Base-by-base conservation (phyloP, 208 protist genomes). In the Leishmania tarentolae region DNA sequence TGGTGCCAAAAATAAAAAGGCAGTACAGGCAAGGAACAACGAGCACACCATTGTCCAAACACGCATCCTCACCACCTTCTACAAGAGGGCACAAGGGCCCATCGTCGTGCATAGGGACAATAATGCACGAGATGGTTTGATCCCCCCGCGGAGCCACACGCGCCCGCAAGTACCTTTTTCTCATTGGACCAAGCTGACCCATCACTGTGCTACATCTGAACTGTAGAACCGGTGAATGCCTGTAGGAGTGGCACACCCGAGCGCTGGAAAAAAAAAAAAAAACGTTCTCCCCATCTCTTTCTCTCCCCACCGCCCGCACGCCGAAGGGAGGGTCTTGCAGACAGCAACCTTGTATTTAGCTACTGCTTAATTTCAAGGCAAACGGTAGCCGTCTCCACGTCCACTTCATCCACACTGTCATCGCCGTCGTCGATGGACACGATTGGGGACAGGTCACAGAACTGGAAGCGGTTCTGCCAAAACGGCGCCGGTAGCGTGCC, bases 341-440 rank as follows among this genome's bases (percentile, higher is more conserved):
- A 2, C 28, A 28, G 8, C 31, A 21, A 42, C 72, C 8, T 13
- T 11, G 31, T 11, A 3, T 46, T 44, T 6, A 0, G 24, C 78
- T 81, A 83, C 42, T 89, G 71, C 79, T 92, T 75, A 75, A 96
- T 91, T 42, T 86, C 68, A 21, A 97, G 82, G 72, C 88, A 87
- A 65, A 97, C 91, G 24, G 85, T 94, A 21, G 94, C 92, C 8
- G 92, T 94, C 83, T 96, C 92, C 21, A 97, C 94, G 44, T 97
- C 94, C 15, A 90, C 84, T 70, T 97, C 94, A 57, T 97, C 94
- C n/a, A 95, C 92, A 19, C 75, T 59, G 35, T 86, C 89, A 57
- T 97, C 91, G n/a, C 83, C 91, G 72, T 95, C 91, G 70, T 97
- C 92, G 37, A 89, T 42, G 4, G 89, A 92, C 1, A 97, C 84